Percentiles rank a stretch among this genome's conserved stretches.
These are phyloP conservation scores for Vachellia collinsii DNA, from an alignment of 306 rosid genomes.

Conservation along the genomic window DNA sequence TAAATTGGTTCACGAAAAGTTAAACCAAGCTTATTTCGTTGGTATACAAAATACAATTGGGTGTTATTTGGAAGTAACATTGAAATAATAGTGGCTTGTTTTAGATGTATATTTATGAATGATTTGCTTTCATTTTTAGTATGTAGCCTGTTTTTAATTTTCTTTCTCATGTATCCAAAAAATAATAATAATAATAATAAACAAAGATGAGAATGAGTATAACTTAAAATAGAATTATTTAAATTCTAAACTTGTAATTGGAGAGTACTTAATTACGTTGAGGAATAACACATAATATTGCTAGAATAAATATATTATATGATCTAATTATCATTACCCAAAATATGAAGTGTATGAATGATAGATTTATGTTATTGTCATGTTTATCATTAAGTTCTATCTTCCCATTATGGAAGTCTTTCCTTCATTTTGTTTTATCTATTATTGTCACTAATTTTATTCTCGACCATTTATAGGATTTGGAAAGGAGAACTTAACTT, in stretches of 20 bases:
- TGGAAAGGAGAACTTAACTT: not conserved
- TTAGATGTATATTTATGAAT: too few relatives aligned
- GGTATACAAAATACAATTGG: not conserved
- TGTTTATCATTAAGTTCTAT: not conserved
- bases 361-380: not conserved
- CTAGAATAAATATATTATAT: not conserved
- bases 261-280: too few relatives aligned
- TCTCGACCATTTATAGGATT: not conserved
- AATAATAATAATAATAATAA: too few relatives aligned
- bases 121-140: too few relatives aligned
- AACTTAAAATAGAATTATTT: too few relatives aligned
- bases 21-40: not conserved
- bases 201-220: not conserved
- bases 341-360: not conserved
- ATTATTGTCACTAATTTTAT: not conserved
- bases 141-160: too few relatives aligned
- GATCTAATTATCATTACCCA: not conserved
- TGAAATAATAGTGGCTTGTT: not conserved
- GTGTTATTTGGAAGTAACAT: not conserved
- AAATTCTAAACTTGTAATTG: too few relatives aligned
- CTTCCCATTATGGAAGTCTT: not conserved
- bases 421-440: not conserved
- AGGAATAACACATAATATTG: not conserved
- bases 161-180: too few relatives aligned
- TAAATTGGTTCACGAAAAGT: not conserved